Percentiles rank a stretch among this genome's conserved stretches.
Evolutionary conservation across 2,329 filamentous ascomycete genomes (phyloP).

Genomic region (Sporothrix luriei): DNA sequence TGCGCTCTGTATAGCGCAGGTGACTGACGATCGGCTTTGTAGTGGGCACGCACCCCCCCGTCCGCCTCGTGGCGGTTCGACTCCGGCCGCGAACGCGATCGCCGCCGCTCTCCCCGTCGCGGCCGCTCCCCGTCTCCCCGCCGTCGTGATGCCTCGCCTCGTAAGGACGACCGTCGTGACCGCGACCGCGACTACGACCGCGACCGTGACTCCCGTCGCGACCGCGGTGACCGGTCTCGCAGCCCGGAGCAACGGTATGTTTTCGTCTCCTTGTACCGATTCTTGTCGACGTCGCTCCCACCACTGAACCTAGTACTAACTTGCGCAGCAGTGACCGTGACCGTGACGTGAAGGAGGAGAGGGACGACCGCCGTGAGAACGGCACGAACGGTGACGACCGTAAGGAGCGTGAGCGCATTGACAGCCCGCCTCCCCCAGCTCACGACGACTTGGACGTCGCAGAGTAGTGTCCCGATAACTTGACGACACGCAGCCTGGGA

Average conservation of each 20-base stretch:
- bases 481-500: slow-evolving; percentile 6
- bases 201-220: slow-evolving; percentile 68
- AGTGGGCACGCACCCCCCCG: slow-evolving; percentile 98
- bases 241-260: slow-evolving; percentile 65
- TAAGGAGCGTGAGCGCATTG: slow-evolving; percentile 59
- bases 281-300: not conserved
- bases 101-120: slow-evolving; percentile 65
- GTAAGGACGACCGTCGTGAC: slow-evolving; percentile 84
- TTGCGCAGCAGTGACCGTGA: slow-evolving; percentile 54
- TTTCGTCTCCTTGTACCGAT: not conserved
- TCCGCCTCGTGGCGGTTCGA: slow-evolving; percentile 99
- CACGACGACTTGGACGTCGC: slow-evolving; percentile 97
- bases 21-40: not conserved
- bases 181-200: slow-evolving; percentile 73
- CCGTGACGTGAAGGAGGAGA: slow-evolving; percentile 70
- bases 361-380: slow-evolving; percentile 70
- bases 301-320: slow-evolving; percentile 47
- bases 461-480: slow-evolving; percentile 56
- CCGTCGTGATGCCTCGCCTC: slow-evolving; percentile 80
- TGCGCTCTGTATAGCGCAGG: not conserved
- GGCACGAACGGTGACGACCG: slow-evolving; percentile 83
- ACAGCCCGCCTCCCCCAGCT: slow-evolving; percentile 77
- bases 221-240: slow-evolving; percentile 72
- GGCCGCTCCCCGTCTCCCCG: slow-evolving; percentile 75
- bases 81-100: slow-evolving; percentile 77